A percentile compares a stretch with the other conserved stretches of the same genome.
phyloP scores from a whole-genome alignment of 345 rosid species.

The Corchorus capsularis region DNA sequence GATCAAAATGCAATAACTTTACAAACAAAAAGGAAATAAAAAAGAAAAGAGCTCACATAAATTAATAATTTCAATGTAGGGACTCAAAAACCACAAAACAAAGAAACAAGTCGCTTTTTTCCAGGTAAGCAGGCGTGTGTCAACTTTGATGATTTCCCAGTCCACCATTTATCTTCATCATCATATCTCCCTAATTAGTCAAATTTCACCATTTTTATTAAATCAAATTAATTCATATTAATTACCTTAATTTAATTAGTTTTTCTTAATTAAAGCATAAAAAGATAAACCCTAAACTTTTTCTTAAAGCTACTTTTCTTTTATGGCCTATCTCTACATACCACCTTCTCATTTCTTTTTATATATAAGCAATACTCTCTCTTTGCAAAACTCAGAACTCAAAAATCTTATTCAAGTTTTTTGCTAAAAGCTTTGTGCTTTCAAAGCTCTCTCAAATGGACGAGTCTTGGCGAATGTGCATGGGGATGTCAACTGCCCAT shows the following conservation, averaged over 20 bases:
- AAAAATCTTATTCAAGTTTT: background rate
- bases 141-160: slow-evolving; percentile 12
- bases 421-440: background rate
- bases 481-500: slow-evolving; percentile 51
- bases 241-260: background rate
- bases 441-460: slow-evolving; percentile 44
- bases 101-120: background rate
- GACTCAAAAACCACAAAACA: slow-evolving; percentile 14
- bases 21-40: background rate
- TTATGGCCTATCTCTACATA: background rate
- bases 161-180: background rate
- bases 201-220: slow-evolving; percentile 12
- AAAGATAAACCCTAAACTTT: slow-evolving; percentile 8
- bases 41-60: background rate
- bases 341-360: background rate
- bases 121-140: slow-evolving; percentile 4
- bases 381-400: background rate
- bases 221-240: background rate
- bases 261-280: background rate
- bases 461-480: slow-evolving; percentile 78
- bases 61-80: slow-evolving; percentile 12
- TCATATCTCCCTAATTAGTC: background rate
- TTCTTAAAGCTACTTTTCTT: slow-evolving; percentile 10
- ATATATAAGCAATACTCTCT: slow-evolving; percentile 3
- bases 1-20: slow-evolving; percentile 9